A percentile compares a stretch with the other conserved stretches of the same genome.
Conservation (phyloP, 208 protist genomes). For the Crithidia expoeki region DNA sequence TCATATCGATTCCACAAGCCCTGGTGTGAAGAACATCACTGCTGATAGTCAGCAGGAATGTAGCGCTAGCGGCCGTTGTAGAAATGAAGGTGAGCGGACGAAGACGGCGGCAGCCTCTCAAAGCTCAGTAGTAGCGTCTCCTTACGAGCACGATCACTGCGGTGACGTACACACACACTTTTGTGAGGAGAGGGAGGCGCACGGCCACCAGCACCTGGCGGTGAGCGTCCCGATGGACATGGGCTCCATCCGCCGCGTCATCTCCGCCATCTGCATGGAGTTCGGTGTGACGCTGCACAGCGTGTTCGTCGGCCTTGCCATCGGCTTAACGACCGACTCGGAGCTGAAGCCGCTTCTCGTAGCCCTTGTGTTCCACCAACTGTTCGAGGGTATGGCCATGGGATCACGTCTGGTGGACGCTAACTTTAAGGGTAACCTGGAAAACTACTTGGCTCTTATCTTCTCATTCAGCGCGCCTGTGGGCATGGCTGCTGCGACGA, state of each 20-base stretch:
- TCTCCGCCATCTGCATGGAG: too few relatives aligned
- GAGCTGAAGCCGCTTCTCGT: too few relatives aligned
- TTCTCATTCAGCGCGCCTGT: constrained; percentile 57
- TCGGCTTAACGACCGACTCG: too few relatives aligned
- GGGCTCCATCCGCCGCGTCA: too few relatives aligned
- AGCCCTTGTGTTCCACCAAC: too few relatives aligned
- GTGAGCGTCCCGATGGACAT: constrained; percentile 22
- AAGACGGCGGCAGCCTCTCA: background rate
- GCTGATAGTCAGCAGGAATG: background rate
- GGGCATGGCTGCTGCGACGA: constrained; percentile 48
- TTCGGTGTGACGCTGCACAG: too few relatives aligned
- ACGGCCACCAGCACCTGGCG: constrained; percentile 38
- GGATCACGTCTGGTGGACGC: constrained; percentile 69
- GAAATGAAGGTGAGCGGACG: background rate
- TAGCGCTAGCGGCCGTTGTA: background rate
- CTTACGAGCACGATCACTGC: background rate
- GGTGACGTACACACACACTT: background rate
- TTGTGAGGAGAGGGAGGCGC: constrained; percentile 16
- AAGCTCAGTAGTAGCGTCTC: background rate
- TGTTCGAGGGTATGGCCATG: constrained; percentile 77
- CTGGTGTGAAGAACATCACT: background rate
- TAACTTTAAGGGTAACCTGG: constrained; percentile 38
- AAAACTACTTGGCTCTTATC: constrained; percentile 43
- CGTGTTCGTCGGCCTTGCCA: too few relatives aligned
- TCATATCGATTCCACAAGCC: constrained; percentile 1